Conservation (phyloP, 352 stramenopile genomes). For the Pelagophyceae sp. region DNA sequence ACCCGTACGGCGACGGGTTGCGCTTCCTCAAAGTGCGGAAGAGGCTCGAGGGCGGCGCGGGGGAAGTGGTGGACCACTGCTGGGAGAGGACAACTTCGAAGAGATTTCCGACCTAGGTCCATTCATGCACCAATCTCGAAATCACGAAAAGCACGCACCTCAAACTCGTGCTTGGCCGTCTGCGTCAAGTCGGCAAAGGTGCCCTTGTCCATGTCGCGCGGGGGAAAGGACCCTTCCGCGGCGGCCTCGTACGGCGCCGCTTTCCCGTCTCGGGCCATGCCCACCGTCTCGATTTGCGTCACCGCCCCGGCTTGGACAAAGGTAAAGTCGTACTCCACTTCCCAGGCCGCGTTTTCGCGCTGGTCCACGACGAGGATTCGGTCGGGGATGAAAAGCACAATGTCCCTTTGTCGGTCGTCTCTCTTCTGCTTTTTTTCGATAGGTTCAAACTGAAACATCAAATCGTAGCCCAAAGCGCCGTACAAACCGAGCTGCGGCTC, state of each 20-base stretch:
- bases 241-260: conserved; percentile 25
- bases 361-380: conserved; percentile 66
- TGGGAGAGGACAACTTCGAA: conserved; percentile 75
- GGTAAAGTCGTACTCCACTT: conserved; percentile 62
- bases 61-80: conserved; percentile 53
- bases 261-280: neutral
- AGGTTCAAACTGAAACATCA: conserved; percentile 77
- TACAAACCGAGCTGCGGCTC: conserved; percentile 57
- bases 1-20: conserved; percentile 71
- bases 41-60: conserved; percentile 42
- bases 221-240: conserved; percentile 34
- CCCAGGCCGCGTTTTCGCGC: conserved; percentile 62
- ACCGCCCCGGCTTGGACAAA: neutral
- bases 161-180: conserved; percentile 63
- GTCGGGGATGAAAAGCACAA: conserved; percentile 71
- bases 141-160: too few relatives aligned
- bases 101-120: conserved; percentile 70
- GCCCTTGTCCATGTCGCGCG: conserved; percentile 51
- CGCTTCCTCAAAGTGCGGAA: conserved; percentile 46
- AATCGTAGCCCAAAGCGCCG: conserved; percentile 71
- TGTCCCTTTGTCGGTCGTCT: conserved; percentile 56
- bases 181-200: conserved; percentile 63
- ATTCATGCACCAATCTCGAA: too few relatives aligned
- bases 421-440: conserved; percentile 54
- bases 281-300: neutral